Base-by-base conservation (phyloP, 768 basidiomycete species). In the Clavaria fumosa region DNA sequence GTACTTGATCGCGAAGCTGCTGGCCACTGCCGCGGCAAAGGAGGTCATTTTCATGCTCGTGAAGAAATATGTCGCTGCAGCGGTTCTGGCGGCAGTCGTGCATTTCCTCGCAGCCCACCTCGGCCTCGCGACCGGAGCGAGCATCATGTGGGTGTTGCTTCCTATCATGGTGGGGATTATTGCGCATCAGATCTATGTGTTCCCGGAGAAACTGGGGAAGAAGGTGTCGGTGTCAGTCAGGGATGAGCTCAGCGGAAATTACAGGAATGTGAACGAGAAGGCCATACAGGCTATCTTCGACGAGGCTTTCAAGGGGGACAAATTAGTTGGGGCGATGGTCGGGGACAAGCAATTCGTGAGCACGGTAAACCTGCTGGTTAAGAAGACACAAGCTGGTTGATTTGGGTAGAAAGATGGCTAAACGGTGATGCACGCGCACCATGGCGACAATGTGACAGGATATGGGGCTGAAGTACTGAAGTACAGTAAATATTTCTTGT, bases 101-200 rank as follows among this genome's bases (percentile, higher is more conserved):
- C 30, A 31, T n/a, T n/a, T 31, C 30, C 30, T 31, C 30, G 18
- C 30, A 3, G 30, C 18, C n/a, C n/a, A n/a, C 30, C 18, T 31
- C 18, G 30, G 30, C n/a, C n/a, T n/a, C 18, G 30, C 30, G 30
- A 31, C 18, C 18, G 30, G 30, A n/a, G 30, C 30, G 7, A 17
- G n/a, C n/a, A 31, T 31, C 30, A 31, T 31, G 30, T 31, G 30
- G 30, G 18, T 31, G n/a, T n/a, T 31, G n/a, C n/a, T 31, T 3
- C 30, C 30, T 17, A 31, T 31, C 30, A 31, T 31, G n/a, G 30
- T 31, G 30, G 30, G 30, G 30, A n/a, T 31, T 7, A n/a, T 31
- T 17, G 30, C 30, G 3, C n/a, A 31, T n/a, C 30, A 31, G 30
- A 31, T 31, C 30, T n/a, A n/a, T n/a, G 30, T n/a, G n/a, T 31